These are phyloP conservation scores for Microdochium trichocladiopsis DNA, from an alignment of 2,329 filamentous ascomycete species.

Conservation along the genomic window DNA sequence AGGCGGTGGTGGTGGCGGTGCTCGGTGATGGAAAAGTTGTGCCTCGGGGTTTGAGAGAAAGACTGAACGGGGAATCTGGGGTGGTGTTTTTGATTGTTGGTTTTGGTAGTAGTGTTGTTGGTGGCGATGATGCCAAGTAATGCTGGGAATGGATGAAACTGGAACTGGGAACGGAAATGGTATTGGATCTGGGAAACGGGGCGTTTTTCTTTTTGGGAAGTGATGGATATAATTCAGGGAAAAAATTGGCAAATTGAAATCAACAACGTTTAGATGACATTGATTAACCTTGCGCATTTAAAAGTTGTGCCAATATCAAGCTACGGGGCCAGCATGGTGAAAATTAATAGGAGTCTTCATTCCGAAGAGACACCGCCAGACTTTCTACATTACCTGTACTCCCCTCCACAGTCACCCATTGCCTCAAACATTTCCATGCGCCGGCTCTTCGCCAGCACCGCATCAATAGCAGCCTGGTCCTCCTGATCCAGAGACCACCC, in stretches of 20 bases:
- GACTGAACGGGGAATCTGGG: neutral
- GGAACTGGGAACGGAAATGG: too few relatives aligned
- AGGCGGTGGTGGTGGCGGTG: neutral
- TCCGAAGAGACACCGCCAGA: too few relatives aligned
- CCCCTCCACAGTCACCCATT: constrained; percentile 24
- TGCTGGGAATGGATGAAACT: too few relatives aligned
- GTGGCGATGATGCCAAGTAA: too few relatives aligned
- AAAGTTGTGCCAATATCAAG: too few relatives aligned
- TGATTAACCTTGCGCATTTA: too few relatives aligned
- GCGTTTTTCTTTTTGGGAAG: neutral
- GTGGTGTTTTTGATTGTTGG: too few relatives aligned
- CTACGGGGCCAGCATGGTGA: too few relatives aligned
- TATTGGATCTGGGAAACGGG: neutral
- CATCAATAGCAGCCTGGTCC: constrained; percentile 16
- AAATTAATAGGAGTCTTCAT: too few relatives aligned
- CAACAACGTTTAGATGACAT: too few relatives aligned
- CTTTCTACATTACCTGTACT: constrained; percentile 16
- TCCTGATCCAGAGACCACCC: constrained; percentile 12
- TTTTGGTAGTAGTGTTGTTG: too few relatives aligned
- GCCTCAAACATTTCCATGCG: constrained; percentile 10
- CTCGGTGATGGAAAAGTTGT: neutral
- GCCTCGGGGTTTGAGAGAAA: too few relatives aligned
- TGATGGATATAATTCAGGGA: neutral
- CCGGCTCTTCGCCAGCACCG: constrained; percentile 8
- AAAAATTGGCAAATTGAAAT: neutral